These are phyloP conservation scores for Colletotrichum coccodes DNA, from an alignment of 2,329 filamentous ascomycete genomes.

Conservation along the genomic window DNA sequence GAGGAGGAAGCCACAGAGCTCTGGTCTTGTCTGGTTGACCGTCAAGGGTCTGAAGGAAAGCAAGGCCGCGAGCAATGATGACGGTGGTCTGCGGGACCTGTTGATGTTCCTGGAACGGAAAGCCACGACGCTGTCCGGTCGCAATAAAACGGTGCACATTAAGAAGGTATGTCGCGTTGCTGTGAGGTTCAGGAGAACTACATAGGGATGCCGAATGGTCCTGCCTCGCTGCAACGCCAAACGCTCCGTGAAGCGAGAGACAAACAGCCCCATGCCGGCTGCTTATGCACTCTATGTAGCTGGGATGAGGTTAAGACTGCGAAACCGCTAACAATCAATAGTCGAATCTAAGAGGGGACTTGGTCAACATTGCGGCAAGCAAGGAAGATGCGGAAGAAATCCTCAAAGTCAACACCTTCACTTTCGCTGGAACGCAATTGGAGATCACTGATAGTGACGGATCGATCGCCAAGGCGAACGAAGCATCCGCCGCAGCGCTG, in stretches of 20 bases:
- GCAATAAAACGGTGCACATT: slow-evolving; percentile 68
- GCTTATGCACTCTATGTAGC: slow-evolving; percentile 48
- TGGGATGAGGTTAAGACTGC: slow-evolving; percentile 29
- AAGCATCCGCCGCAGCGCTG: slow-evolving; percentile 61
- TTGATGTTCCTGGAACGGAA: slow-evolving; percentile 79
- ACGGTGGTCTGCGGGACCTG: slow-evolving; percentile 73
- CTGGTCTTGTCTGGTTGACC: slow-evolving; percentile 47
- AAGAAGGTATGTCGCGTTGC: slow-evolving; percentile 78
- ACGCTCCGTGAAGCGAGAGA: slow-evolving; percentile 44
- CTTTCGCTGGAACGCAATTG: slow-evolving; percentile 73
- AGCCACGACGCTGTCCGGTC: slow-evolving; percentile 58
- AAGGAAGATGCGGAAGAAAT: slow-evolving; percentile 73
- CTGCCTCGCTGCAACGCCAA: slow-evolving; percentile 45
- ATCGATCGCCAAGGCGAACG: slow-evolving; percentile 55
- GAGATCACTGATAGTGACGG: slow-evolving; percentile 60
- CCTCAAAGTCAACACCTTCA: slow-evolving; percentile 74
- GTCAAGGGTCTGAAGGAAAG: slow-evolving; percentile 74
- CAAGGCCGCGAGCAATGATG: slow-evolving; percentile 73
- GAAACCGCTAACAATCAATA: slow-evolving; percentile 75
- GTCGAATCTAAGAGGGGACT: slow-evolving; percentile 76
- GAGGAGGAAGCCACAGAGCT: slow-evolving; percentile 30
- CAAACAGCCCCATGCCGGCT: slow-evolving; percentile 49
- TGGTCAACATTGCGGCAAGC: slow-evolving; percentile 73
- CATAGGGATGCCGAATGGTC: slow-evolving; percentile 44
- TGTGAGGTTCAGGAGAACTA: slow-evolving; percentile 40